Evolutionary conservation across 176 grass and related monocot species (phyloP), one percentile per base, ranked within the genome.

Genomic region (Hordeum marinum): DNA sequence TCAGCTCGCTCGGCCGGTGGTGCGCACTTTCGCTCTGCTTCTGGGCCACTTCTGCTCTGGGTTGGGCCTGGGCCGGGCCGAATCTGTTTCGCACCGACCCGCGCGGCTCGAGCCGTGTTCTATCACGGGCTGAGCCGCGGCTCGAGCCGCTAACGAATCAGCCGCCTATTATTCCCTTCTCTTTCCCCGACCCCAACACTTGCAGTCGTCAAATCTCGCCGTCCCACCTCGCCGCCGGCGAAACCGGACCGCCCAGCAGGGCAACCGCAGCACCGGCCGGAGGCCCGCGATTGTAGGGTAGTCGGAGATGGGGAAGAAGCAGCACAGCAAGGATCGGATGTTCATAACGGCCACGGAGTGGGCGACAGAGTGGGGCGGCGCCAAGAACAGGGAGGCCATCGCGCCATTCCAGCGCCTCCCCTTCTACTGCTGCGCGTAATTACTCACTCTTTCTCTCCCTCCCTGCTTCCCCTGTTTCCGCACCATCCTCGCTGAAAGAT

Each of bases 271-370:
- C 48, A 73, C 36, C 10, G 18, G 25, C 24, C 17, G 37, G 25
- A 73, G 81, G 26, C 18, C 52, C n/a, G 48, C 32, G 39, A 15
- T 21, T 54, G 3, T 25, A 55, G 35, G 34, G 14, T 26, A n/a
- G 43, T 25, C 68, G 21, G 72, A 94, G 83, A 98, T 98, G 96
- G 96, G 96, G 85, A 98, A 98, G 93, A 98, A 98, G 83, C 96
- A 98, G 81, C 96, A 98, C 50, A 98, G 96, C 89, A 98, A 98
- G 86, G 96, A 98, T 69, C 89, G 96, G 20, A 98, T 98, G 96
- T 98, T 90, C 91, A 98, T 98, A 64, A 98, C 96, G 35, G 68
- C 80, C 81, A 98, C 96, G 34, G 95, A 98, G 83, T 97, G 95
- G 95, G 92, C 92, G 55, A 97, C 95, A 9, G 96, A 98, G 84